A percentile compares a stretch with the other conserved stretches of the same genome.
Evolutionary conservation across 805 yeast genomes (phyloP).

Genomic region (Nakazawaea ishiwadae): DNA sequence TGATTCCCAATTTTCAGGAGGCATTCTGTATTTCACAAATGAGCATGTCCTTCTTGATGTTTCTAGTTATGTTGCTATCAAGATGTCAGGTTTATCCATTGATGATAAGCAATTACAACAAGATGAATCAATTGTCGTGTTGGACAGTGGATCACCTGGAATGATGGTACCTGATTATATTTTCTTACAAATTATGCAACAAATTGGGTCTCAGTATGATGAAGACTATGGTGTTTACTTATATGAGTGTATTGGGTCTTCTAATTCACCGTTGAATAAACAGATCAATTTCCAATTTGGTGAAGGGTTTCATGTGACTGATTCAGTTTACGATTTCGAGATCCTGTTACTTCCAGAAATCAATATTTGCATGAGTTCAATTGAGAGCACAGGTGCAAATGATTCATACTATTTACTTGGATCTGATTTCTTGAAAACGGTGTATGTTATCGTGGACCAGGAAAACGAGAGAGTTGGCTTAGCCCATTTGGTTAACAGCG

Average conservation of each 20-base stretch:
- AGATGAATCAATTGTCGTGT: neutral
- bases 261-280: neutral
- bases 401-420: neutral
- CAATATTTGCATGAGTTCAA: neutral
- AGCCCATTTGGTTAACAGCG: neutral
- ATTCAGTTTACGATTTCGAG: neutral
- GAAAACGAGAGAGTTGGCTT: constrained; percentile 1
- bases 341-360: neutral
- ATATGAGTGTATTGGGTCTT: neutral
- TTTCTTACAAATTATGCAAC: neutral
- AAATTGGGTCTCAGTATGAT: neutral
- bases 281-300: neutral
- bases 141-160: neutral
- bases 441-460: neutral
- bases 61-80: neutral
- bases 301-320: no score
- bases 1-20: neutral
- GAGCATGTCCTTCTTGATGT: neutral
- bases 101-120: neutral
- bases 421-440: neutral
- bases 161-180: neutral
- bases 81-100: neutral
- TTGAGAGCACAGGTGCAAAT: neutral
- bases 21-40: neutral
- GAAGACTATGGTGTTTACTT: neutral